phyloP scores from a whole-genome alignment of 208 protist genomes.

The Acanthamoeba lugdunensis region DNA sequence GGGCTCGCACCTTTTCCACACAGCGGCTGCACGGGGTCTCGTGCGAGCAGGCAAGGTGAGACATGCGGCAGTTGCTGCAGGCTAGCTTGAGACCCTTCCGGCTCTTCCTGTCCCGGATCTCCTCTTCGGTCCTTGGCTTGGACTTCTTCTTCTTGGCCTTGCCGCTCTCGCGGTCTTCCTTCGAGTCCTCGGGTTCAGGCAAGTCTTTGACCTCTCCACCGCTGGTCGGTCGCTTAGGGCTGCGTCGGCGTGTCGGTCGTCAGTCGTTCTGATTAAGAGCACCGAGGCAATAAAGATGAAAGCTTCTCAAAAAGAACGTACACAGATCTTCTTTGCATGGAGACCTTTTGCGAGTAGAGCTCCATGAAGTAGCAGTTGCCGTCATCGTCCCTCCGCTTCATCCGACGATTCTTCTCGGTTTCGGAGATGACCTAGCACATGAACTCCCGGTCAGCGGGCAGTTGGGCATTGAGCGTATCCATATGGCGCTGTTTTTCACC shows the following conservation, averaged over 20 bases:
- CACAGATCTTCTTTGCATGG: neutral
- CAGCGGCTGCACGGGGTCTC: neutral
- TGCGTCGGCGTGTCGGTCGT: neutral
- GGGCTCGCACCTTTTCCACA: neutral
- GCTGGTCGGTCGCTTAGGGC: neutral
- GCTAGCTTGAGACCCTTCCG: conserved; percentile 5
- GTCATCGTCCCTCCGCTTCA: neutral
- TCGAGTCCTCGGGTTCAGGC: neutral
- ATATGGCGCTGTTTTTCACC: neutral
- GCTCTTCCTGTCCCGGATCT: neutral
- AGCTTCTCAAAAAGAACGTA: neutral
- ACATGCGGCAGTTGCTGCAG: conserved; percentile 27
- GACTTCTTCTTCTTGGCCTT: neutral
- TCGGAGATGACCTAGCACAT: neutral
- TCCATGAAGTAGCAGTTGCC: neutral
- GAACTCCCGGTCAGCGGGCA: neutral
- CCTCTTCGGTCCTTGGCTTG: neutral
- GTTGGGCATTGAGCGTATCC: neutral
- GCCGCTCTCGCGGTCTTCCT: neutral
- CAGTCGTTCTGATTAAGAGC: neutral
- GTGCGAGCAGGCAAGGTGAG: conserved; percentile 2
- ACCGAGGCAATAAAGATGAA: neutral
- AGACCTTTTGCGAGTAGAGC: neutral
- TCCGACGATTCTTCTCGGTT: neutral
- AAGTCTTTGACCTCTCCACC: neutral